Conservation (phyloP, 129 eudicot genomes). For the Heracleum sosnowskyi region DNA sequence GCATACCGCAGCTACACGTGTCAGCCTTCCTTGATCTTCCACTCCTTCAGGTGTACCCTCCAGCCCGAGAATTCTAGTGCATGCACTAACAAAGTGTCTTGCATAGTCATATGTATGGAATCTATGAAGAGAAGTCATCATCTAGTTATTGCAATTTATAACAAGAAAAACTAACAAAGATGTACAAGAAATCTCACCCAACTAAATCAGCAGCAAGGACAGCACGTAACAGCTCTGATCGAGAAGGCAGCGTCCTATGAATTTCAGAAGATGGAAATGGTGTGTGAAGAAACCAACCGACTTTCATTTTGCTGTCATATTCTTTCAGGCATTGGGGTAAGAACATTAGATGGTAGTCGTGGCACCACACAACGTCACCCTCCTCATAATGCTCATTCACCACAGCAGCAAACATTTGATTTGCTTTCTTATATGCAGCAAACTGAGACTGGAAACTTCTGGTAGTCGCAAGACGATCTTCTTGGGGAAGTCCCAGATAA, state of each 20-base stretch:
- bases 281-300: conserved; percentile 97
- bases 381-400: conserved; percentile 77
- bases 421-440: conserved; percentile 88
- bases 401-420: conserved; percentile 96
- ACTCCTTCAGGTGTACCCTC: conserved; percentile 99
- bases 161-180: neutral
- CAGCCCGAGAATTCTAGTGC: conserved; percentile 90
- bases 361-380: conserved; percentile 99
- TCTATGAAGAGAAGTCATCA: conserved; percentile 26
- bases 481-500: conserved; percentile 91
- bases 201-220: conserved; percentile 97
- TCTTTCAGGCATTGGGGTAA: conserved; percentile 79
- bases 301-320: conserved; percentile 81
- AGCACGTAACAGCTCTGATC: conserved; percentile 79
- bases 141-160: neutral
- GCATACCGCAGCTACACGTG: conserved; percentile 90
- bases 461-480: conserved; percentile 85
- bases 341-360: conserved; percentile 97
- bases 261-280: conserved; percentile 97
- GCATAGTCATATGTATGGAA: conserved; percentile 97
- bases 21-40: conserved; percentile 89
- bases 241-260: conserved; percentile 94
- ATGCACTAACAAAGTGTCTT: conserved; percentile 96
- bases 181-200: conserved; percentile 45
- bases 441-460: conserved; percentile 94